A percentile compares a stretch with the other conserved stretches of the same genome.
Evolutionary conservation across 2,329 filamentous ascomycete genomes (phyloP).

Genomic region (Colletotrichum salicis): DNA sequence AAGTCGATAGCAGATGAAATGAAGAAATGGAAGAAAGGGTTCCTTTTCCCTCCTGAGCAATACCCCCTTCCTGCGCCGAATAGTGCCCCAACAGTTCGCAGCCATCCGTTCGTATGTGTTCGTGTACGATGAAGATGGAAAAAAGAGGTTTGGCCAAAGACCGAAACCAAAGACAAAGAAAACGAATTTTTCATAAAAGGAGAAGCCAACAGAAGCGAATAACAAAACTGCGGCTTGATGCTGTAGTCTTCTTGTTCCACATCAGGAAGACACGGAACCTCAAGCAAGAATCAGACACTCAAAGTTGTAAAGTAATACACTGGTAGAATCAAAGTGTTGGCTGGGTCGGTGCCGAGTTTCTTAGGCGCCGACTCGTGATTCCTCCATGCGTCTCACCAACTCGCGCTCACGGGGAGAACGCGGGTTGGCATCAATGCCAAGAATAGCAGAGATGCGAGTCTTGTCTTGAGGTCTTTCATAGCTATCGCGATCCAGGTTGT

Average conservation of each 20-base stretch:
- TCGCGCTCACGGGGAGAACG: slow-evolving; percentile 67
- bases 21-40: neutral
- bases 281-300: slow-evolving; percentile 26
- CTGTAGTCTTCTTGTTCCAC: slow-evolving; percentile 20
- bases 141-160: slow-evolving; percentile 2
- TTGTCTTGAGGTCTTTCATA: slow-evolving; percentile 58
- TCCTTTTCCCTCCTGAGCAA: slow-evolving; percentile 1
- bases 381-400: slow-evolving; percentile 66
- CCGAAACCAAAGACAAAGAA: neutral
- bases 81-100: slow-evolving; percentile 12
- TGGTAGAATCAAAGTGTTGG: slow-evolving; percentile 38
- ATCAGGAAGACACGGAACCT: slow-evolving; percentile 8
- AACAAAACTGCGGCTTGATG: slow-evolving; percentile 28
- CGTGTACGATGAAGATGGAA: slow-evolving; percentile 18
- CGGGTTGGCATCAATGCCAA: slow-evolving; percentile 69
- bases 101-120: slow-evolving; percentile 26
- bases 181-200: neutral
- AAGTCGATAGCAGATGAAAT: neutral
- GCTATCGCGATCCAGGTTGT: slow-evolving; percentile 54
- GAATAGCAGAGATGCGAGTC: slow-evolving; percentile 71
- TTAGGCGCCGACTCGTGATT: slow-evolving; percentile 52
- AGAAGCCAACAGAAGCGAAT: slow-evolving; percentile 21
- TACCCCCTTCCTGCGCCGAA: slow-evolving; percentile 21
- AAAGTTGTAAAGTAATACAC: slow-evolving; percentile 35
- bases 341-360: slow-evolving; percentile 37